These are phyloP conservation scores for Castanopsis chinensis DNA, from an alignment of 306 rosid species.

Conservation along the genomic window DNA sequence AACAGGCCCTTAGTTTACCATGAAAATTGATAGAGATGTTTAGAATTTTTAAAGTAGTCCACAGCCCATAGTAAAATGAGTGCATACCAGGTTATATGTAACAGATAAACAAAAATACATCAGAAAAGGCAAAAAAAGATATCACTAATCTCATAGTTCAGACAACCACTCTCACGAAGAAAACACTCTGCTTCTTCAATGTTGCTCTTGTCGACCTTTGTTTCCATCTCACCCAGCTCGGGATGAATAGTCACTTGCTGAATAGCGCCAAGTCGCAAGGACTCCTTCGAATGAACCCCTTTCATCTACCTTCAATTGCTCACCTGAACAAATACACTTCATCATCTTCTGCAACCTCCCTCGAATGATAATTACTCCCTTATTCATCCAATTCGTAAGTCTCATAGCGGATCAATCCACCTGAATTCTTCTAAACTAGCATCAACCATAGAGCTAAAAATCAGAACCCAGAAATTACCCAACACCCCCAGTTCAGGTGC, in stretches of 20 bases:
- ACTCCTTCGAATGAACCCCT: slow-evolving; percentile 65
- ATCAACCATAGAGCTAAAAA: slow-evolving; percentile 10
- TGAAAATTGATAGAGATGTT: too few species aligned
- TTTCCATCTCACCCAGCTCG: slow-evolving; percentile 65
- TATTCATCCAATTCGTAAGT: slow-evolving; percentile 46
- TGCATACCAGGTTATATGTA: too few species aligned
- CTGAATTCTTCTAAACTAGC: slow-evolving; percentile 35
- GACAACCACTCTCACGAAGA: slow-evolving; percentile 90
- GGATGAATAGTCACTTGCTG: slow-evolving; percentile 81
- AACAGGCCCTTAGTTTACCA: background rate
- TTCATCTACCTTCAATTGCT: slow-evolving; percentile 57
- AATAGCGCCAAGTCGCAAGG: slow-evolving; percentile 86
- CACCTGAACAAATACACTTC: slow-evolving; percentile 72
- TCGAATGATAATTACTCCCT: slow-evolving; percentile 31
- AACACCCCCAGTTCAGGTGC: background rate
- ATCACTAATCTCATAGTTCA: slow-evolving; percentile 78
- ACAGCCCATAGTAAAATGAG: too few species aligned
- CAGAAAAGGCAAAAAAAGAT: slow-evolving; percentile 5
- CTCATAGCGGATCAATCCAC: slow-evolving; percentile 58
- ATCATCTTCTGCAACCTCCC: slow-evolving; percentile 56
- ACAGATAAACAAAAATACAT: background rate
- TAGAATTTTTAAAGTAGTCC: too few species aligned
- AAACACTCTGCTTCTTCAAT: slow-evolving; percentile 91
- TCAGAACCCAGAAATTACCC: slow-evolving; percentile 8
- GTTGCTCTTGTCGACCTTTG: slow-evolving; percentile 68